Evolutionary conservation across 805 yeast genomes (phyloP).

Genomic region (Candida ovalis): DNA sequence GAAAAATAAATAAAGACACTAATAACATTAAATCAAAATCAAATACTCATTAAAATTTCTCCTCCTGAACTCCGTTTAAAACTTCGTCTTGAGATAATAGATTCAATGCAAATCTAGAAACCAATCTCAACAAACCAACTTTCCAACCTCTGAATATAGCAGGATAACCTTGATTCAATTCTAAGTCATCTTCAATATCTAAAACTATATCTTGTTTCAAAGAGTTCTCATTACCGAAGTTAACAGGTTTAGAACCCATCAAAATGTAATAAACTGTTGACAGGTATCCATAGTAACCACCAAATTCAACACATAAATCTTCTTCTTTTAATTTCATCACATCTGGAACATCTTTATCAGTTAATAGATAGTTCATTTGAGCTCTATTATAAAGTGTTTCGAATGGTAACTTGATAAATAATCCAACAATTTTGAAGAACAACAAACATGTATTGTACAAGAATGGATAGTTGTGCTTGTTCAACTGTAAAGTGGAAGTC

Average conservation of each 20-base stretch:
- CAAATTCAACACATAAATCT: constrained; percentile 57
- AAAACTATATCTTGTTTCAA: constrained; percentile 19
- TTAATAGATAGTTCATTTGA: constrained; percentile 63
- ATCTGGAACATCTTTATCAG: constrained; percentile 33
- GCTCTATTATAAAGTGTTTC: constrained; percentile 84
- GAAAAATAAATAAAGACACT: constrained; percentile 33
- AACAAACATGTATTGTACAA: constrained; percentile 57
- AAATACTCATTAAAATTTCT: constrained; percentile 28
- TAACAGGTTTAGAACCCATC: constrained; percentile 32
- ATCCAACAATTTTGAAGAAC: constrained; percentile 58
- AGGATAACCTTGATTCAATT: constrained; percentile 43
- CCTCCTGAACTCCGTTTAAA: constrained; percentile 38
- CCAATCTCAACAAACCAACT: constrained; percentile 71
- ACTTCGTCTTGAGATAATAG: constrained; percentile 50
- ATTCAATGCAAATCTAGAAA: constrained; percentile 80
- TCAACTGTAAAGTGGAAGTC: constrained; percentile 60
- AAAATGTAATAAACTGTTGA: constrained; percentile 49
- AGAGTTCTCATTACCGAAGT: constrained; percentile 19
- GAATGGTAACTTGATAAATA: constrained; percentile 76
- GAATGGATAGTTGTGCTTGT: constrained; percentile 58
- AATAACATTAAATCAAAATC: neutral
- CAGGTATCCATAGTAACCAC: constrained; percentile 51
- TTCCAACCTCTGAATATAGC: constrained; percentile 88
- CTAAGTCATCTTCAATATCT: constrained; percentile 32
- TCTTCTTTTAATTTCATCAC: constrained; percentile 42